Evolutionary conservation across 129 eudicot species (phyloP).

Genomic region (Scalesia atractyloides): DNA sequence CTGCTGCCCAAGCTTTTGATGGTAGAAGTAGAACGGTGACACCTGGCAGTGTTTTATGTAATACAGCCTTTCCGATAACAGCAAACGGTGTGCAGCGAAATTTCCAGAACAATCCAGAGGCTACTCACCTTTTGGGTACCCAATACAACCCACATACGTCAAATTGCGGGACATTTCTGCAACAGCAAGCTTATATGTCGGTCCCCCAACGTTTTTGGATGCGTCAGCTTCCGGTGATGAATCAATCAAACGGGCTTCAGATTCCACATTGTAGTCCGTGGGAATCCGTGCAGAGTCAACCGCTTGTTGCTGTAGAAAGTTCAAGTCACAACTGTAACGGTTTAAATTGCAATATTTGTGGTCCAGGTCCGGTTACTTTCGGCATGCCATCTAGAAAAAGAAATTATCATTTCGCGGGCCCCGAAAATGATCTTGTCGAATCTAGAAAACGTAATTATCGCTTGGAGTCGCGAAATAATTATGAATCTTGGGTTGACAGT

Average conservation of each 20-base stretch:
- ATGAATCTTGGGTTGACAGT: constrained; percentile 1
- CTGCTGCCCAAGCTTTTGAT: not conserved
- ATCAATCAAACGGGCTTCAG: constrained; percentile 19
- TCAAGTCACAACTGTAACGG: constrained; percentile 31
- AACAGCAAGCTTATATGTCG: constrained; percentile 16
- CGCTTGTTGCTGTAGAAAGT: not conserved
- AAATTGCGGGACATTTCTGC: constrained; percentile 4
- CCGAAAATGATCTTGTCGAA: constrained; percentile 9
- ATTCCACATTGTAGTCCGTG: constrained; percentile 16
- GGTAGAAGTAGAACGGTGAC: constrained; percentile 23
- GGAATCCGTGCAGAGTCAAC: constrained; percentile 11
- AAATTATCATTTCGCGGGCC: constrained; percentile 14
- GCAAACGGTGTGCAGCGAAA: constrained; percentile 16
- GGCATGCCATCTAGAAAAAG: constrained; percentile 23
- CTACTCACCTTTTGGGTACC: constrained; percentile 14
- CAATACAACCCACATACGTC: constrained; percentile 9
- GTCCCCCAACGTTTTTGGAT: constrained; percentile 20
- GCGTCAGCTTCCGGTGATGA: constrained; percentile 23
- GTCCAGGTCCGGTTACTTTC: constrained; percentile 35
- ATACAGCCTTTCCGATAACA: not conserved
- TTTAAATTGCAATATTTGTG: constrained; percentile 39
- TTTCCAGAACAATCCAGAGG: constrained; percentile 13
- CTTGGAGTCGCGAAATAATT: constrained; percentile 6
- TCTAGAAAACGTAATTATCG: constrained; percentile 26
- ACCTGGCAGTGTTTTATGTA: constrained; percentile 12